These are phyloP conservation scores for Moesziomyces sp. DNA, from an alignment of 1,284 basidiomycete species.

Conservation along the genomic window DNA sequence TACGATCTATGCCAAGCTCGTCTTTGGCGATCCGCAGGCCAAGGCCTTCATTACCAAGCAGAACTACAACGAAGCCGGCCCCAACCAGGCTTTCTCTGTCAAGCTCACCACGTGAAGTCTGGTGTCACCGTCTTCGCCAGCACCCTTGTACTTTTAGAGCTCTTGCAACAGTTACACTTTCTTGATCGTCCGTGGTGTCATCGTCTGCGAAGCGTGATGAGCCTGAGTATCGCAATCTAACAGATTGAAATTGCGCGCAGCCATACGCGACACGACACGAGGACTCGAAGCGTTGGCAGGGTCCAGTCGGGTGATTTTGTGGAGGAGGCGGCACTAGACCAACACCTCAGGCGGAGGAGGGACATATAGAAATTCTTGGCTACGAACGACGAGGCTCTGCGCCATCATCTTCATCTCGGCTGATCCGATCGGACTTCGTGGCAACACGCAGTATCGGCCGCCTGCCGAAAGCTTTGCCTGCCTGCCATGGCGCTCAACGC, in stretches of 20 bases:
- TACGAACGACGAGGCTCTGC: not conserved
- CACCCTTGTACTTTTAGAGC: slow-evolving; percentile 26
- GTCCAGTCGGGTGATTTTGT: slow-evolving; percentile 8
- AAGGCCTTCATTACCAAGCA: slow-evolving; percentile 62
- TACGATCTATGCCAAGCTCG: slow-evolving; percentile 66
- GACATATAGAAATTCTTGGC: not conserved
- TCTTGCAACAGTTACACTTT: slow-evolving; percentile 11
- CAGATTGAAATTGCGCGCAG: not conserved
- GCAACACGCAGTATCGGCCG: not conserved
- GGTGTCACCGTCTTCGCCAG: not conserved
- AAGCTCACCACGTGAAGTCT: slow-evolving; percentile 24
- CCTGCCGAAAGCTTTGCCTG: not conserved
- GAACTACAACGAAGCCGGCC: slow-evolving; percentile 64
- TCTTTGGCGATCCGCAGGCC: slow-evolving; percentile 60
- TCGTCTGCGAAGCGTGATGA: not conserved
- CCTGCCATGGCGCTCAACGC: slow-evolving; percentile 33
- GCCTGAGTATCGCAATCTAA: not conserved
- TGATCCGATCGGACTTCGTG: not conserved
- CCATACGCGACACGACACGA: slow-evolving; percentile 43
- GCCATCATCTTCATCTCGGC: not conserved
- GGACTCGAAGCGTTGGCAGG: slow-evolving; percentile 4
- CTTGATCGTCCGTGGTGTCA: not conserved
- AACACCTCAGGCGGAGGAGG: slow-evolving; percentile 13
- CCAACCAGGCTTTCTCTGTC: slow-evolving; percentile 45
- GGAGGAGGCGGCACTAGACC: slow-evolving; percentile 11